phyloP scores from a whole-genome alignment of 805 yeast species.

The Yarrowia osloensis region DNA sequence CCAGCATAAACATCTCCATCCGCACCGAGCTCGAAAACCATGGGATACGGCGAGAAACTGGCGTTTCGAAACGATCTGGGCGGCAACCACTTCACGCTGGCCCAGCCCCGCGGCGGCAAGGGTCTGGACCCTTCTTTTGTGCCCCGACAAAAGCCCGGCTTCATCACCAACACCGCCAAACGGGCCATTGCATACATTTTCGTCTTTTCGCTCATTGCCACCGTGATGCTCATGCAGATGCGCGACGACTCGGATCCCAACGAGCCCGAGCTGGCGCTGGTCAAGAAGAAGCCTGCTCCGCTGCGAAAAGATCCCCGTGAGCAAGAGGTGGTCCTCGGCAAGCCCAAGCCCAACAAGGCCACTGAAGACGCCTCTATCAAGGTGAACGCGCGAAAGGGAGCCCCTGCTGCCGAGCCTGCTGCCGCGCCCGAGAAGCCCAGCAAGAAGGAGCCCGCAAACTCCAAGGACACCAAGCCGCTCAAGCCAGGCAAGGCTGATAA shows the following conservation, averaged over 20 bases:
- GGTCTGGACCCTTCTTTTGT: constrained; percentile 23
- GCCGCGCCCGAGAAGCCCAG: not conserved
- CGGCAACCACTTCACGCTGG: constrained; percentile 12
- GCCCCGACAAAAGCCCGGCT: constrained; percentile 24
- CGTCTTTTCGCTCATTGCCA: constrained; percentile 4
- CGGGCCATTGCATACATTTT: constrained; percentile 28
- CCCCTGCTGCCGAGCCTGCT: not conserved
- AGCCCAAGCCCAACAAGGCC: not conserved
- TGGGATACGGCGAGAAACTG: constrained; percentile 30
- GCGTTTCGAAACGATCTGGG: constrained; percentile 30
- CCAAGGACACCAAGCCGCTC: not conserved
- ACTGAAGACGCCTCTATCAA: not conserved
- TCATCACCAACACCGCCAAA: constrained; percentile 25
- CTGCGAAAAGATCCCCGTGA: constrained; percentile 7
- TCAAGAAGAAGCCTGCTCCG: constrained; percentile 21
- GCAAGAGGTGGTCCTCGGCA: constrained; percentile 15
- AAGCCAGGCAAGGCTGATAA: not conserved
- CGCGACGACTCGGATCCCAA: not conserved
- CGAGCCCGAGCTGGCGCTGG: constrained; percentile 4
- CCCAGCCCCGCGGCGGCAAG: not conserved
- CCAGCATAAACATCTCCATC: too few relatives aligned
- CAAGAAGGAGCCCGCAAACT: not conserved
- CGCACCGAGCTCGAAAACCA: not conserved
- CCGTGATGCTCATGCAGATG: constrained; percentile 6
- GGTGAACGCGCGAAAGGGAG: not conserved